Evolutionary conservation across 345 rosid species (phyloP).

Genomic region (Eucalyptus curtisii): DNA sequence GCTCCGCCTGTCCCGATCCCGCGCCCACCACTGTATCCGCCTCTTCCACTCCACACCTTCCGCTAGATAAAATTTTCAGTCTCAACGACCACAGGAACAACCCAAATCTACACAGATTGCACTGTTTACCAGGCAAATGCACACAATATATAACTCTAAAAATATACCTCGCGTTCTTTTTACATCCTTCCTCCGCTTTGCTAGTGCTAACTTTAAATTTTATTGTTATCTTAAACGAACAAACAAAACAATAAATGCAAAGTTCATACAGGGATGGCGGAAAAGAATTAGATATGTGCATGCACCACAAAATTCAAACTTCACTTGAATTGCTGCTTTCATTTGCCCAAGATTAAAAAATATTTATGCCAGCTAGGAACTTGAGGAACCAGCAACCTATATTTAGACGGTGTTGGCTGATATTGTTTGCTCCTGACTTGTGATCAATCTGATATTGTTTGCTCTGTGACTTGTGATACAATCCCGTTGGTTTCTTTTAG

Average conservation of each 20-base stretch:
- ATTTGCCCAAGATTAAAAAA: not conserved
- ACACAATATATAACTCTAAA: not conserved
- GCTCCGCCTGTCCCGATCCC: not conserved
- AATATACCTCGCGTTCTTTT: not conserved
- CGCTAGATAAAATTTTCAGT: not conserved
- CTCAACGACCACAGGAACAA: not conserved
- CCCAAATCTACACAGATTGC: not conserved
- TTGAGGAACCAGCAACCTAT: not conserved
- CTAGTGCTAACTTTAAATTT: not conserved
- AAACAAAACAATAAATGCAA: constrained; percentile 13
- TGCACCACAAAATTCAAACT: not conserved
- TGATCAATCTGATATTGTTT: not conserved
- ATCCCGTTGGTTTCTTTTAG: constrained; percentile 17
- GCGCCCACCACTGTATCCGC: not conserved
- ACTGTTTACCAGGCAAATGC: not conserved
- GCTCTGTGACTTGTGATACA: constrained; percentile 14
- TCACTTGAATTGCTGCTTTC: not conserved
- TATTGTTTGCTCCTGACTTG: constrained; percentile 10
- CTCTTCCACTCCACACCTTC: not conserved
- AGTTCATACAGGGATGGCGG: not conserved
- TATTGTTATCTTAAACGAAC: constrained; percentile 13
- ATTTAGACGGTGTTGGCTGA: not conserved
- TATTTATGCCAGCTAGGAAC: not conserved
- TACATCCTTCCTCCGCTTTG: constrained; percentile 6
- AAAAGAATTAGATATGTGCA: not conserved